phyloP scores from a whole-genome alignment of 106 monocot genomes.

The Xerophyta viscosa region DNA sequence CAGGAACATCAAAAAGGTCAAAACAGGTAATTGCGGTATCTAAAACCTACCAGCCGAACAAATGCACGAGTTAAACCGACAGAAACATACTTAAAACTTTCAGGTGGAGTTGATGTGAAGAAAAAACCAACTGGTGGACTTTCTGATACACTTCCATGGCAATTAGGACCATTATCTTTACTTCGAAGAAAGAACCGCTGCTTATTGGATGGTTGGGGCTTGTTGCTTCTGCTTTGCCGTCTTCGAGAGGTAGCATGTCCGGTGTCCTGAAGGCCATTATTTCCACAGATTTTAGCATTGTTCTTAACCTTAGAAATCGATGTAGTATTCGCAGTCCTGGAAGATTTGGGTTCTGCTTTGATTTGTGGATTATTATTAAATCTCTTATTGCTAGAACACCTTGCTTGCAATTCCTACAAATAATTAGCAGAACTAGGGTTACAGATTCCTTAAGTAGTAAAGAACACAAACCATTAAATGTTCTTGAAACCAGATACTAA shows the following conservation, averaged over 20 bases:
- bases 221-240: slow-evolving; percentile 58
- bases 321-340: slow-evolving; percentile 16
- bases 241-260: slow-evolving; percentile 44
- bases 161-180: slow-evolving; percentile 15
- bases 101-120: slow-evolving; percentile 87
- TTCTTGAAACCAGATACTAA: not conserved
- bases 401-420: slow-evolving; percentile 52
- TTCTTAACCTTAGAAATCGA: slow-evolving; percentile 35
- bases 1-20: not conserved
- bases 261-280: slow-evolving; percentile 37
- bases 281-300: slow-evolving; percentile 16
- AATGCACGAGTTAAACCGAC: not conserved
- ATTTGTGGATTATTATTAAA: slow-evolving; percentile 12
- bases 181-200: slow-evolving; percentile 61
- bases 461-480: not conserved
- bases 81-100: slow-evolving; percentile 52
- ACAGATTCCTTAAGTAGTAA: not conserved
- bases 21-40: not conserved
- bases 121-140: slow-evolving; percentile 93
- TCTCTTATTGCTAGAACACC: slow-evolving; percentile 19
- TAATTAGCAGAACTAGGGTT: not conserved
- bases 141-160: slow-evolving; percentile 51
- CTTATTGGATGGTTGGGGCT: slow-evolving; percentile 37
- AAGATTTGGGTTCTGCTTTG: slow-evolving; percentile 25
- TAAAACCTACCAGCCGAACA: not conserved